phyloP scores from a whole-genome alignment of 1,284 basidiomycete genomes.

The Xerocomus amazonicus region DNA sequence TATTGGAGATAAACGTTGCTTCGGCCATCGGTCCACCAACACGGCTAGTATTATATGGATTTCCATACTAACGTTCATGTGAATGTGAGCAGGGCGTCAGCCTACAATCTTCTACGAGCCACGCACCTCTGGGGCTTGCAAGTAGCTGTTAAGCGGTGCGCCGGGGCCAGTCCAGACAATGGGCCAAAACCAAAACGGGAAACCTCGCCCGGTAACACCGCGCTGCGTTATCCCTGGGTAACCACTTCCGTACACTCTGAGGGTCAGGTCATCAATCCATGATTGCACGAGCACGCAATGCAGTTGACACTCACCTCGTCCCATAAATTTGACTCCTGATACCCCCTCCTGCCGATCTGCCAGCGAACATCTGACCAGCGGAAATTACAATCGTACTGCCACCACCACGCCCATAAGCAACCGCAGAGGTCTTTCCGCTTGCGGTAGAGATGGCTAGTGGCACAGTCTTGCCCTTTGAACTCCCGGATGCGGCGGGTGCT shows the following conservation, averaged over 20 bases:
- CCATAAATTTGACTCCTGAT: conserved; percentile 39
- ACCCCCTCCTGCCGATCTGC: conserved; percentile 41
- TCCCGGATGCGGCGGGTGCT: too few species aligned
- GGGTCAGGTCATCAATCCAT: conserved; percentile 1
- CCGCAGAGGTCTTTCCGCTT: conserved; percentile 24
- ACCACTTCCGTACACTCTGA: conserved; percentile 38
- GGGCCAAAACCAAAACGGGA: conserved; percentile 40
- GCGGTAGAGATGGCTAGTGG: conserved; percentile 31
- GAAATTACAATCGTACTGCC: conserved; percentile 36
- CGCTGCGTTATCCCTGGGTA: conserved; percentile 33
- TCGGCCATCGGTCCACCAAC: conserved; percentile 55
- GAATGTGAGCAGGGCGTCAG: neutral
- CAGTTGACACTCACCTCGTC: conserved; percentile 31
- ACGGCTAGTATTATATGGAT: conserved; percentile 47
- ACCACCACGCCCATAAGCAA: conserved; percentile 39
- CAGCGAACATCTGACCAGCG: conserved; percentile 41
- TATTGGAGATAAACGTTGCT: conserved; percentile 47
- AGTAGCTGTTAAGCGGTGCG: conserved; percentile 7
- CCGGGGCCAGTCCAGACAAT: conserved; percentile 26
- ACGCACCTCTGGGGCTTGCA: conserved; percentile 23
- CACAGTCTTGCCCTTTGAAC: conserved; percentile 7
- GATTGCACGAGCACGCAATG: neutral
- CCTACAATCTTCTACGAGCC: neutral
- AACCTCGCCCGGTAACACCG: conserved; percentile 32
- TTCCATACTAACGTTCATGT: conserved; percentile 46